A percentile compares a stretch with the other conserved stretches of the same genome.
phyloP scores from a whole-genome alignment of 2,329 filamentous ascomycete species.

The Clarireedia homoeocarpa region DNA sequence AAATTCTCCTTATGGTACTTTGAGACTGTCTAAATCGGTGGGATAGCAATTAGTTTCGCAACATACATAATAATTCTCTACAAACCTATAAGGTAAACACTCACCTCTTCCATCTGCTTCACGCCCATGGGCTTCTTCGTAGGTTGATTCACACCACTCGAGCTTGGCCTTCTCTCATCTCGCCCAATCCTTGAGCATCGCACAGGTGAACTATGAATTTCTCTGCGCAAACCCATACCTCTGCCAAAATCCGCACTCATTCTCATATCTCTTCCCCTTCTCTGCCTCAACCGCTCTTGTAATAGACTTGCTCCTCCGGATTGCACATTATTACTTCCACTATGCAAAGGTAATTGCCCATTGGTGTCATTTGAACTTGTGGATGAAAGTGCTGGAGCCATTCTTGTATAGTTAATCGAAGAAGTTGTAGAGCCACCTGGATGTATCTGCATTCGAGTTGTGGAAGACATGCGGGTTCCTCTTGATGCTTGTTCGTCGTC shows the following conservation, averaged over 20 bases:
- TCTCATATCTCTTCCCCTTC: constrained; percentile 26
- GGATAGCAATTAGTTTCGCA: background rate
- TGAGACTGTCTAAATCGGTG: constrained; percentile 46
- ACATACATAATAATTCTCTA: constrained; percentile 7
- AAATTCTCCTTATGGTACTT: constrained; percentile 70
- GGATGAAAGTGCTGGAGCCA: constrained; percentile 16
- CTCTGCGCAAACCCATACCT: constrained; percentile 12
- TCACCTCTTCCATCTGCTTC: constrained; percentile 61
- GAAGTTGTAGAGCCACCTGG: constrained; percentile 14
- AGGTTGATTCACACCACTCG: constrained; percentile 17
- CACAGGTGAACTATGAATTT: constrained; percentile 26
- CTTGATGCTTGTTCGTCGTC: constrained; percentile 7
- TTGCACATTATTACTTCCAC: constrained; percentile 10
- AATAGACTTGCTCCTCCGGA: constrained; percentile 22
- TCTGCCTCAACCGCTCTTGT: constrained; percentile 29
- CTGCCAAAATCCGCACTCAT: constrained; percentile 19
- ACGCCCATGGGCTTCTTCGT: constrained; percentile 46
- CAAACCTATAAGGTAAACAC: constrained; percentile 15
- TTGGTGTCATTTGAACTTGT: constrained; percentile 12
- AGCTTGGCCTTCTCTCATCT: constrained; percentile 26
- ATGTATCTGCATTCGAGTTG: constrained; percentile 9
- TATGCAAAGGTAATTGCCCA: constrained; percentile 11
- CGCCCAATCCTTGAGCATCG: constrained; percentile 10
- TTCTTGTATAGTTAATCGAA: constrained; percentile 20
- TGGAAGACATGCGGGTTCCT: constrained; percentile 9